Percentiles rank a stretch among this genome's conserved stretches.
Evolutionary conservation across 345 rosid species (phyloP).

Genomic region (Rhodamnia rubescens): DNA sequence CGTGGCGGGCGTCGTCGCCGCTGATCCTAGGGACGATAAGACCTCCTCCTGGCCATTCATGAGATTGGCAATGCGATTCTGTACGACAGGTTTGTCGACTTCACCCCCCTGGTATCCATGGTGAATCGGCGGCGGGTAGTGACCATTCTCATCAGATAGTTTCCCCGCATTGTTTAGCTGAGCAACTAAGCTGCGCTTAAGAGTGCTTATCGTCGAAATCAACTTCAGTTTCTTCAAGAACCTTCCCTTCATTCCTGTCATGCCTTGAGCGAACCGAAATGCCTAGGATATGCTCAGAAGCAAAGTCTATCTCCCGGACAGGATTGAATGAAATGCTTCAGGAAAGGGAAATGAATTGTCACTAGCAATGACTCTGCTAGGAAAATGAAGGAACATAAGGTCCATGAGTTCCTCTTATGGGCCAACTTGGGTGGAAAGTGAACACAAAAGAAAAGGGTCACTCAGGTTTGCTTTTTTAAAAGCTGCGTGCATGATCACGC

Average conservation of each 20-base stretch:
- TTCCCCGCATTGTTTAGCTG: constrained; percentile 18
- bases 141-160: constrained; percentile 6
- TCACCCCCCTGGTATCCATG: constrained; percentile 9
- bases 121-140: constrained; percentile 1
- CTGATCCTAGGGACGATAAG: not conserved
- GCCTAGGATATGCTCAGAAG: not conserved
- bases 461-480: constrained; percentile 19
- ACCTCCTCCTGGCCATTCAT: constrained; percentile 10
- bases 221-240: constrained; percentile 49
- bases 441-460: constrained; percentile 7
- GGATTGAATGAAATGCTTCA: not conserved
- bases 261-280: not conserved
- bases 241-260: constrained; percentile 44
- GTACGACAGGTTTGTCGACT: not conserved
- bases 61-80: not conserved
- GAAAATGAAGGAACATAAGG: not conserved
- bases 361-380: not conserved
- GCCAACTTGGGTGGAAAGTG: constrained; percentile 8
- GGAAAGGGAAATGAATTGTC: not conserved
- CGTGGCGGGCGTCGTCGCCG: not conserved
- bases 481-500: constrained; percentile 12
- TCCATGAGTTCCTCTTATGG: not conserved
- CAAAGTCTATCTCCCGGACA: not conserved
- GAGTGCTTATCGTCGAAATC: constrained; percentile 15
- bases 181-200: constrained; percentile 34